Conservation (phyloP, 192 early-diverging fungal species). For the Coemansia sp. region DNA sequence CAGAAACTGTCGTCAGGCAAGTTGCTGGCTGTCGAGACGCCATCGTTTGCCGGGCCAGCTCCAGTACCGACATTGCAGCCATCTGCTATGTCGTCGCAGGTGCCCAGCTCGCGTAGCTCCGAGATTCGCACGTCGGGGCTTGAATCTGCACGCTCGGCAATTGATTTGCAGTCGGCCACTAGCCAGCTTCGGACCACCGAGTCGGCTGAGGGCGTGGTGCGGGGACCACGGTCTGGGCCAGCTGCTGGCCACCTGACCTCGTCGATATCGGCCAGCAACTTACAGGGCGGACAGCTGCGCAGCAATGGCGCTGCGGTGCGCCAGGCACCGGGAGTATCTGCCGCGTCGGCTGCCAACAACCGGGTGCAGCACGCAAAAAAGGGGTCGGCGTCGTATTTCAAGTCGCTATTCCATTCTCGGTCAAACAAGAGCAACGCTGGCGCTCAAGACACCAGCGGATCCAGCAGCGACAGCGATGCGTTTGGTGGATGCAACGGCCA, state of each 20-base stretch:
- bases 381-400: constrained; percentile 48
- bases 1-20: constrained; percentile 47
- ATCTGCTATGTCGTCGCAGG: constrained; percentile 28
- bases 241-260: neutral
- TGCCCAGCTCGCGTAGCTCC: constrained; percentile 34
- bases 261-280: constrained; percentile 2
- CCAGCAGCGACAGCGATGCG: constrained; percentile 10
- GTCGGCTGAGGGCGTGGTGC: neutral
- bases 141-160: constrained; percentile 32
- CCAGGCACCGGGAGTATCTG: neutral
- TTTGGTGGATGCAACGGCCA: constrained; percentile 9
- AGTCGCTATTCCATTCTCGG: constrained; percentile 46
- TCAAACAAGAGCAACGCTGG: constrained; percentile 24
- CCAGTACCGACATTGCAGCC: neutral
- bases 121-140: constrained; percentile 14
- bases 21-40: constrained; percentile 40
- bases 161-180: constrained; percentile 23
- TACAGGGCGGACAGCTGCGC: neutral
- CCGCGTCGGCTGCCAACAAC: neutral
- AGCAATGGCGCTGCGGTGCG: neutral
- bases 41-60: constrained; percentile 20
- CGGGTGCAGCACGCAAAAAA: constrained; percentile 38
- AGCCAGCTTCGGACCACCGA: no score
- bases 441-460: constrained; percentile 4
- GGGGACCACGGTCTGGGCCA: neutral